phyloP scores from a whole-genome alignment of 1,284 basidiomycete species.

The Porphyrellus sp. region DNA sequence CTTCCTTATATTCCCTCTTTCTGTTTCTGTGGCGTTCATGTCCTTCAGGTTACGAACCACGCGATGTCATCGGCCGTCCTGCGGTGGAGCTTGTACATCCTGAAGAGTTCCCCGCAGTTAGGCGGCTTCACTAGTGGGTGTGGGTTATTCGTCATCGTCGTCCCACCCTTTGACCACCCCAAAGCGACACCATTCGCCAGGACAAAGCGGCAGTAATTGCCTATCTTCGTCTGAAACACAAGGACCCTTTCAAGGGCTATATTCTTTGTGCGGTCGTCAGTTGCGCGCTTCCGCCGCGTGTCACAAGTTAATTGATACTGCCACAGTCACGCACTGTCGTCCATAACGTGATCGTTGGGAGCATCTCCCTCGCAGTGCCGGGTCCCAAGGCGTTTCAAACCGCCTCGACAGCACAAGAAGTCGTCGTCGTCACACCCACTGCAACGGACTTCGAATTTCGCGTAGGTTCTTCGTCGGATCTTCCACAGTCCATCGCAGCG shows the following conservation, averaged over 20 bases:
- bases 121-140: conserved; percentile 60
- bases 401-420: conserved; percentile 74
- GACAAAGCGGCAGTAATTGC: conserved; percentile 74
- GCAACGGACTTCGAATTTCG: conserved; percentile 66
- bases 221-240: conserved; percentile 72
- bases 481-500: conserved; percentile 6
- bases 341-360: conserved; percentile 69
- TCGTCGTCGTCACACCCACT: conserved; percentile 64
- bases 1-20: not conserved
- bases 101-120: conserved; percentile 63
- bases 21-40: not conserved
- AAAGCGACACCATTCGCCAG: conserved; percentile 65
- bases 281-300: conserved; percentile 15
- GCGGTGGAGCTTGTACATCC: conserved; percentile 72
- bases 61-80: conserved; percentile 62
- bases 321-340: conserved; percentile 57
- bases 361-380: conserved; percentile 69
- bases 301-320: conserved; percentile 10
- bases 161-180: not conserved
- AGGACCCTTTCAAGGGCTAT: conserved; percentile 68
- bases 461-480: conserved; percentile 41
- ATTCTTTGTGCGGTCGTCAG: conserved; percentile 68
- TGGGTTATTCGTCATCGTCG: not conserved
- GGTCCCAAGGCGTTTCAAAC: conserved; percentile 71
- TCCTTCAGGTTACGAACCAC: conserved; percentile 60